Percentiles rank a stretch among this genome's conserved stretches.
phyloP scores from a whole-genome alignment of 495 filamentous ascomycete genomes.

The Gamarada debralockiae region DNA sequence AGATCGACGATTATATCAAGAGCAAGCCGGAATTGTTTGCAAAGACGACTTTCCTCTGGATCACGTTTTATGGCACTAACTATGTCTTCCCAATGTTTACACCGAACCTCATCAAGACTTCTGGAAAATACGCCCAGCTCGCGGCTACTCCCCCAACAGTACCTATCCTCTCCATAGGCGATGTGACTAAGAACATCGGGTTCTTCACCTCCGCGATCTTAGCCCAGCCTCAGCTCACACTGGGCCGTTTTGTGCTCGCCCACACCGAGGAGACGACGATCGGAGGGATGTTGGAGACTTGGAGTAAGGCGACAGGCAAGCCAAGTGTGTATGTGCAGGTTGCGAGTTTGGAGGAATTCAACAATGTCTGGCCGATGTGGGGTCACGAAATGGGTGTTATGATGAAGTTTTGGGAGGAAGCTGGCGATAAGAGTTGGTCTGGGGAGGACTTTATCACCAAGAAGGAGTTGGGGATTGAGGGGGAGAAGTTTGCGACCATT shows the following conservation, averaged over 20 bases:
- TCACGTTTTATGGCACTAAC: constrained; percentile 32
- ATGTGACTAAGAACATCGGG: constrained; percentile 33
- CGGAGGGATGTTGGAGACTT: constrained; percentile 34
- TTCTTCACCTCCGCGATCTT: constrained; percentile 37
- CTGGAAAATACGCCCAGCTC: constrained; percentile 33
- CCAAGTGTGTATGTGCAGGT: constrained; percentile 23
- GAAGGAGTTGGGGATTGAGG: constrained; percentile 13
- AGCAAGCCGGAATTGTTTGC: constrained; percentile 19
- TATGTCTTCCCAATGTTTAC: constrained; percentile 30
- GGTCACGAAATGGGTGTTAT: constrained; percentile 35
- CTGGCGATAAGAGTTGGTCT: constrained; percentile 29
- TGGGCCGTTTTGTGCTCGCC: constrained; percentile 29
- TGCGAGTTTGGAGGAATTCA: constrained; percentile 20
- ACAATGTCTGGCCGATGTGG: constrained; percentile 34
- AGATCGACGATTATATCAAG: constrained; percentile 35
- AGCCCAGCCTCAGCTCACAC: constrained; percentile 30
- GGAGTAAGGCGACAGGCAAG: constrained; percentile 30
- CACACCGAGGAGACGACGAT: constrained; percentile 24
- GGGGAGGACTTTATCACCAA: constrained; percentile 12
- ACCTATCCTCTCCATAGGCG: constrained; percentile 35
- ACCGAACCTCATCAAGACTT: constrained; percentile 20
- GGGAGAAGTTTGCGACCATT: not conserved
- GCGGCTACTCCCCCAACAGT: constrained; percentile 26
- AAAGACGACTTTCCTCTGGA: constrained; percentile 40
- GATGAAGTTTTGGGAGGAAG: constrained; percentile 36